Conservation (phyloP, 805 yeast genomes). For the Sugiyamaella qingdaonensis region DNA sequence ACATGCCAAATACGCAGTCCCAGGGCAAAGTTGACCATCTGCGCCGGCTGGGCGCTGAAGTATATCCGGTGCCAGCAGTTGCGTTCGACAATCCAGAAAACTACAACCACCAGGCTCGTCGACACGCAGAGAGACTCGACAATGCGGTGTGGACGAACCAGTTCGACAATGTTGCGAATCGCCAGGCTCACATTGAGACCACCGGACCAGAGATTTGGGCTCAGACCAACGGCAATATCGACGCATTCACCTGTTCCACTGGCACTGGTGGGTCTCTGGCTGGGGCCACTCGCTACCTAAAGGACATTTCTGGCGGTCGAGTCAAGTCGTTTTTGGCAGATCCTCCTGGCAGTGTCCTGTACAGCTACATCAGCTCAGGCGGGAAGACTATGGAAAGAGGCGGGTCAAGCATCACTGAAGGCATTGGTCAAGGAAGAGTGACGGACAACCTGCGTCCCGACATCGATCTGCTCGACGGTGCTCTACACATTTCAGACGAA, state of each 20-base stretch:
- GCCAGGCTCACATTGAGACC: slow-evolving; percentile 82
- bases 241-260: slow-evolving; percentile 84
- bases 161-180: slow-evolving; percentile 81
- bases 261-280: slow-evolving; percentile 95
- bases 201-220: slow-evolving; percentile 94
- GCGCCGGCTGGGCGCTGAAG: slow-evolving; percentile 77
- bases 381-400: slow-evolving; percentile 64
- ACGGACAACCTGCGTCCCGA: slow-evolving; percentile 78
- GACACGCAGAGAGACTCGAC: slow-evolving; percentile 70
- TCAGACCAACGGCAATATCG: slow-evolving; percentile 71
- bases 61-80: slow-evolving; percentile 83
- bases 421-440: slow-evolving; percentile 93
- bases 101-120: slow-evolving; percentile 80
- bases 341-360: slow-evolving; percentile 88
- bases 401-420: slow-evolving; percentile 91
- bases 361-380: slow-evolving; percentile 67
- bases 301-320: slow-evolving; percentile 58
- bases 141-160: slow-evolving; percentile 94
- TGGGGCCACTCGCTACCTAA: slow-evolving; percentile 75
- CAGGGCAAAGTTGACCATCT: slow-evolving; percentile 73
- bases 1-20: slow-evolving; percentile 89
- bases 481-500: slow-evolving; percentile 71
- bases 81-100: slow-evolving; percentile 78
- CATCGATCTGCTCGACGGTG: slow-evolving; percentile 70
- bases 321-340: slow-evolving; percentile 74